Evolutionary conservation across 257 asterid genomes (phyloP).

Genomic region (Oldenlandia corymbosa): DNA sequence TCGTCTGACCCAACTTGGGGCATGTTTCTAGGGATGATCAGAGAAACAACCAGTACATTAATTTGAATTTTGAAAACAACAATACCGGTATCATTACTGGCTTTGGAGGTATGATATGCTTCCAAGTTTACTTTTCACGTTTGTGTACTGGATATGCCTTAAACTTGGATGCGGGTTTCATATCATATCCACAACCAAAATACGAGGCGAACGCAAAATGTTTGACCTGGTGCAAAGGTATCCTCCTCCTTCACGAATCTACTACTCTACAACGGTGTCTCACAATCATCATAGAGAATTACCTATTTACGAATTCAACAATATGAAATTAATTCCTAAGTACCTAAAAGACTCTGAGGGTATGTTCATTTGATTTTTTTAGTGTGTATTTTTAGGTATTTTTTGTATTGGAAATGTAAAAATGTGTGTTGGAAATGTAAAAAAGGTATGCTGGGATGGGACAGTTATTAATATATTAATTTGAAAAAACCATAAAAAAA

Average conservation of each 20-base stretch:
- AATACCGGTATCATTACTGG: conserved; percentile 30
- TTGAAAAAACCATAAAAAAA: too few relatives aligned
- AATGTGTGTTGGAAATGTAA: too few relatives aligned
- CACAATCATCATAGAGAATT: conserved; percentile 68
- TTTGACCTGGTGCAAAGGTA: conserved; percentile 53
- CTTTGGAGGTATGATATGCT: conserved; percentile 25
- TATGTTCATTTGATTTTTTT: too few relatives aligned
- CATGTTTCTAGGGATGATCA: conserved; percentile 23
- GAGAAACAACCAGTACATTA: conserved; percentile 15
- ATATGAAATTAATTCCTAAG: too few relatives aligned
- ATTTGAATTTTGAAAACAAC: conserved; percentile 31
- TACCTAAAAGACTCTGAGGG: too few relatives aligned
- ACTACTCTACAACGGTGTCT: conserved; percentile 57
- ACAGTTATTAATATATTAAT: too few relatives aligned
- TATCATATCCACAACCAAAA: conserved; percentile 59
- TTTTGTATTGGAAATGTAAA: too few relatives aligned
- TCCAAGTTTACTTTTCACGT: conserved; percentile 26
- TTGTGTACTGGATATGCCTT: conserved; percentile 27
- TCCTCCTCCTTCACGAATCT: conserved; percentile 70
- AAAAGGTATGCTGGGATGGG: too few relatives aligned
- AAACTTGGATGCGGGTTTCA: conserved; percentile 27
- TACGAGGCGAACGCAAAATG: conserved; percentile 52
- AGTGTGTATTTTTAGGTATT: too few relatives aligned
- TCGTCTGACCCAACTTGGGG: conserved; percentile 32
- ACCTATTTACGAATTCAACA: conserved; percentile 34